These are phyloP conservation scores for Aspergillus puulaauensis DNA, from an alignment of 2,329 filamentous ascomycete genomes.

Conservation along the genomic window DNA sequence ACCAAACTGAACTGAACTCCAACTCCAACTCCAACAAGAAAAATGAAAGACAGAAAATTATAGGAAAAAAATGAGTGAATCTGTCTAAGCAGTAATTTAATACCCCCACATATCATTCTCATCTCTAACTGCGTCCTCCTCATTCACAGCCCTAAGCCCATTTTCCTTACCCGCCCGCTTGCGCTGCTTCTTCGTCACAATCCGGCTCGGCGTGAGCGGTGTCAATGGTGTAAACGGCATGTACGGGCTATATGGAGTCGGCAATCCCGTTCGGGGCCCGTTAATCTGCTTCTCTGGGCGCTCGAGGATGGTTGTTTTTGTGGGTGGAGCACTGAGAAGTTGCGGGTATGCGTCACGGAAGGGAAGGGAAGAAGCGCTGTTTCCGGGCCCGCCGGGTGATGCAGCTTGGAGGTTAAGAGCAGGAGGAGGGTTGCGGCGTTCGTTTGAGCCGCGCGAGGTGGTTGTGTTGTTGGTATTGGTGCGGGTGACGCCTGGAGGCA, in stretches of 20 bases:
- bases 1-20: neutral
- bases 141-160: conserved; percentile 44
- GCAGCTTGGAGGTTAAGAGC: conserved; percentile 28
- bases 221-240: conserved; percentile 53
- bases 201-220: conserved; percentile 47
- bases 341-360: conserved; percentile 44
- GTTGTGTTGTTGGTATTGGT: conserved; percentile 43
- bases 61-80: neutral
- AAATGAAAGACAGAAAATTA: neutral
- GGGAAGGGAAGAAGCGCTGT: conserved; percentile 39
- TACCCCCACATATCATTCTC: conserved; percentile 49
- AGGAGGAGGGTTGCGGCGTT: conserved; percentile 20
- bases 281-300: conserved; percentile 35
- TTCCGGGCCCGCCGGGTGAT: conserved; percentile 17
- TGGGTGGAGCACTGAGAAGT: conserved; percentile 45
- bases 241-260: conserved; percentile 52
- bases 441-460: neutral
- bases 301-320: conserved; percentile 51
- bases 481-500: conserved; percentile 55
- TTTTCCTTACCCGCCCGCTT: conserved; percentile 43
- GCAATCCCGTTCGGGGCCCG: conserved; percentile 48
- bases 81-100: conserved; percentile 1
- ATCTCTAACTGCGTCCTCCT: conserved; percentile 48
- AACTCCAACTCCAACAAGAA: neutral
- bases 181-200: conserved; percentile 46